Percentiles rank a stretch among this genome's conserved stretches.
Conservation (phyloP, 257 asterid species). For the Nemophila menziesii region DNA sequence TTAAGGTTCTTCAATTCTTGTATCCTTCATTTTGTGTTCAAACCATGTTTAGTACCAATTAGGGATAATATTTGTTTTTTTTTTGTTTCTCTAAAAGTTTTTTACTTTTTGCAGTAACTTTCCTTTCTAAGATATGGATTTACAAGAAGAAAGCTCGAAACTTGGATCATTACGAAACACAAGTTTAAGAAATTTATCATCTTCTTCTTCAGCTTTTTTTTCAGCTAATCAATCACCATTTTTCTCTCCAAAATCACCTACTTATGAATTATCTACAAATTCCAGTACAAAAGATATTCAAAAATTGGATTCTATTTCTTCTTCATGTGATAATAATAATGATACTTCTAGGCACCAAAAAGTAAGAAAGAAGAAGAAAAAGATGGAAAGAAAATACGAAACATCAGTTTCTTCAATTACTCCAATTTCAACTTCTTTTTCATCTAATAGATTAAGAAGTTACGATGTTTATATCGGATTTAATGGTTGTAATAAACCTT, state of each 20-base stretch:
- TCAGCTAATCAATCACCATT: conserved; percentile 94
- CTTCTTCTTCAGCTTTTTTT: conserved; percentile 82
- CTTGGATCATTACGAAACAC: conserved; percentile 36
- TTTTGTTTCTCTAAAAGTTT: no score
- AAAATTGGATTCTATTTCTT: conserved; percentile 36
- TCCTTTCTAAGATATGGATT: conserved; percentile 45
- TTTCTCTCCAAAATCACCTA: conserved; percentile 65
- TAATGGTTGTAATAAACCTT: conserved; percentile 61
- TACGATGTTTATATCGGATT: conserved; percentile 82
- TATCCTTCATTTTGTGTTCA: no score
- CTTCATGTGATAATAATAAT: conserved; percentile 31
- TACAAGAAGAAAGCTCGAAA: conserved; percentile 45
- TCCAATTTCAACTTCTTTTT: conserved; percentile 39
- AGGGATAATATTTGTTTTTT: no score
- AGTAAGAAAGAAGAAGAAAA: conserved; percentile 40
- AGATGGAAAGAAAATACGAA: conserved; percentile 34
- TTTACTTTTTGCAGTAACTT: conserved; percentile 25
- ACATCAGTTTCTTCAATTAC: conserved; percentile 39
- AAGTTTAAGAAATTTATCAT: conserved; percentile 71
- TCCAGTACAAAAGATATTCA: conserved; percentile 25
- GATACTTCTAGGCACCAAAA: conserved; percentile 28
- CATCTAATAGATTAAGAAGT: conserved; percentile 51
- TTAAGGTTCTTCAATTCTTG: background rate
- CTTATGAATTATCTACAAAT: conserved; percentile 15
- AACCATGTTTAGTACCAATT: no score